phyloP scores from a whole-genome alignment of 1,284 basidiomycete species.

The Gomphus bonarii region DNA sequence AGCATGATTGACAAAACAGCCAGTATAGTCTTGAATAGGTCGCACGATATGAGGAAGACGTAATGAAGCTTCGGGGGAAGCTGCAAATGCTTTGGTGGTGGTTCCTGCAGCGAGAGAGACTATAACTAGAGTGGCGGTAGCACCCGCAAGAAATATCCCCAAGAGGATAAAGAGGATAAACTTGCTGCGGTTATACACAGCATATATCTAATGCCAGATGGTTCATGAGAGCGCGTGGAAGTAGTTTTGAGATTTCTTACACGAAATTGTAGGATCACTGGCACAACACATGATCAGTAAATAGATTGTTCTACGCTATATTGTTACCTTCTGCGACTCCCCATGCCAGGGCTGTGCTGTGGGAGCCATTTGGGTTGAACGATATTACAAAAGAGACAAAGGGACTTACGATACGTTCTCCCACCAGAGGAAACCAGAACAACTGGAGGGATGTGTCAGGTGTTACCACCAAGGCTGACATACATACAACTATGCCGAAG shows the following conservation, averaged over 20 bases:
- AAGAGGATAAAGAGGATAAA: not conserved
- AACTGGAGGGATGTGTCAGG: not conserved
- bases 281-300: not conserved
- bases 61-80: not conserved
- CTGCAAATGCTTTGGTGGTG: not conserved
- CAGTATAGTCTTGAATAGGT: not conserved
- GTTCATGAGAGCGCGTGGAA: not conserved
- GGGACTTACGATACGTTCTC: not conserved
- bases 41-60: not conserved
- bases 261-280: not conserved
- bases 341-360: not conserved
- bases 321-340: not conserved
- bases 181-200: not conserved
- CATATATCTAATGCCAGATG: not conserved
- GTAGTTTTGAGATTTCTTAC: not conserved
- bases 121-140: not conserved
- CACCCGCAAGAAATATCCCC: not conserved
- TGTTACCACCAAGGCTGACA: not conserved
- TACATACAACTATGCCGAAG: not conserved
- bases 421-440: not conserved
- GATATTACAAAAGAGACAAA: not conserved
- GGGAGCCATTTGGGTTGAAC: not conserved
- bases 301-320: not conserved
- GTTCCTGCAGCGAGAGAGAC: not conserved
- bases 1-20: not conserved